These are phyloP conservation scores for Hanseniaspora guilliermondii DNA, from an alignment of 805 yeast genomes.

Conservation along the genomic window DNA sequence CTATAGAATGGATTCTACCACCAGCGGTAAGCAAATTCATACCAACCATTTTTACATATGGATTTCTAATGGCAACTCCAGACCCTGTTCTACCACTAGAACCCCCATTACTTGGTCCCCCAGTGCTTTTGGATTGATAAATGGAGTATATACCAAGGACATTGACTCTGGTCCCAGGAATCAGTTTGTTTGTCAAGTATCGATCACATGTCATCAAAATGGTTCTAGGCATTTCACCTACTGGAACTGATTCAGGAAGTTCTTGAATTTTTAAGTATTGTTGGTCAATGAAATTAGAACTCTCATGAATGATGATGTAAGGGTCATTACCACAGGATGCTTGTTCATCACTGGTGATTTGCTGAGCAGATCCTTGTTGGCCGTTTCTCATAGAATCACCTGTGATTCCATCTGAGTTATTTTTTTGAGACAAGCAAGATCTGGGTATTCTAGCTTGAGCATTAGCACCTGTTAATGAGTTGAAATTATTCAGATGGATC, in stretches of 20 bases:
- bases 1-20: conserved; percentile 52
- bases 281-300: conserved; percentile 87
- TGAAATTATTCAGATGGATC: conserved; percentile 32
- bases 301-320: conserved; percentile 83
- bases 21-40: conserved; percentile 54
- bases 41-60: conserved; percentile 79
- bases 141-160: conserved; percentile 87
- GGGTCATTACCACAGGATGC: conserved; percentile 80
- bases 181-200: conserved; percentile 74
- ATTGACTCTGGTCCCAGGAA: conserved; percentile 92
- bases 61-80: conserved; percentile 77
- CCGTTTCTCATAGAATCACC: conserved; percentile 10
- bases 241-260: conserved; percentile 97
- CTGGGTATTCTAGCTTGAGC: conserved; percentile 24
- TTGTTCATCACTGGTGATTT: conserved; percentile 21
- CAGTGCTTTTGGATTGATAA: conserved; percentile 54
- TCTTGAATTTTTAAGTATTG: conserved; percentile 90
- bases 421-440: conserved; percentile 24
- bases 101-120: conserved; percentile 28
- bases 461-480: conserved; percentile 24
- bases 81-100: conserved; percentile 24
- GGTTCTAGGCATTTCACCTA: conserved; percentile 97
- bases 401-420: conserved; percentile 11
- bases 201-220: conserved; percentile 78
- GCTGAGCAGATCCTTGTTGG: conserved; percentile 17